Evolutionary conservation across 208 protist genomes (phyloP).

Genomic region (Endotrypanum monterogeii): DNA sequence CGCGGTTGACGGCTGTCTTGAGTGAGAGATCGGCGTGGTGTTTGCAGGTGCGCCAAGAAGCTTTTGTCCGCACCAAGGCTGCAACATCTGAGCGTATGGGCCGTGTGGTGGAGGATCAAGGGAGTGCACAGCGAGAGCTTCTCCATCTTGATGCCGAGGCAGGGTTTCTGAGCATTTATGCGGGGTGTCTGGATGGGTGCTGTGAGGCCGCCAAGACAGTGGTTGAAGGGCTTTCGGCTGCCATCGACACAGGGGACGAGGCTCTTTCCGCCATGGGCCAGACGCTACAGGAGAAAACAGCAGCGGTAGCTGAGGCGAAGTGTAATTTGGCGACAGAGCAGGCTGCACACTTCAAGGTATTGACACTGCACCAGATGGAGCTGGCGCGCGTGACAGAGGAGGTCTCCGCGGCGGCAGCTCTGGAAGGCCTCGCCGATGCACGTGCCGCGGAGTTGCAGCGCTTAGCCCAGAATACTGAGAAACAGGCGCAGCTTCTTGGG

Average conservation of each 20-base stretch:
- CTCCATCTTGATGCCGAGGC: neutral
- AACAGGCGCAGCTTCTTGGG: neutral
- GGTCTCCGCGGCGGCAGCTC: neutral
- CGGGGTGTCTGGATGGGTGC: neutral
- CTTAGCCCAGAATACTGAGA: neutral
- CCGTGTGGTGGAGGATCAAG: neutral
- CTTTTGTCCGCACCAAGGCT: neutral
- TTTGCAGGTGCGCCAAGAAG: neutral
- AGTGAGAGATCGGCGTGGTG: neutral
- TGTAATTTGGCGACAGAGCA: neutral
- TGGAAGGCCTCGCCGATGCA: neutral
- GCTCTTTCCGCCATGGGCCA: slow-evolving; percentile 2
- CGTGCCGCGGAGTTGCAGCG: slow-evolving; percentile 4
- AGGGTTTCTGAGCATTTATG: slow-evolving; percentile 1
- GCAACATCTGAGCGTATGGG: neutral
- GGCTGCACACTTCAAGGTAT: neutral
- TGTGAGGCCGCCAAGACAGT: slow-evolving; percentile 10
- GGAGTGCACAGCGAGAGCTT: neutral
- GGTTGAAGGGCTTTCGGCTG: slow-evolving; percentile 18
- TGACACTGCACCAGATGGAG: neutral
- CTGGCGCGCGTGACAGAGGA: neutral
- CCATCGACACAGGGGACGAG: slow-evolving; percentile 9
- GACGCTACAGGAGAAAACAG: neutral
- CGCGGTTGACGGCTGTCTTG: neutral
- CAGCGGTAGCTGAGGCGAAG: neutral